phyloP scores from a whole-genome alignment of 257 asterid species.

The Forsythia suspensa region DNA sequence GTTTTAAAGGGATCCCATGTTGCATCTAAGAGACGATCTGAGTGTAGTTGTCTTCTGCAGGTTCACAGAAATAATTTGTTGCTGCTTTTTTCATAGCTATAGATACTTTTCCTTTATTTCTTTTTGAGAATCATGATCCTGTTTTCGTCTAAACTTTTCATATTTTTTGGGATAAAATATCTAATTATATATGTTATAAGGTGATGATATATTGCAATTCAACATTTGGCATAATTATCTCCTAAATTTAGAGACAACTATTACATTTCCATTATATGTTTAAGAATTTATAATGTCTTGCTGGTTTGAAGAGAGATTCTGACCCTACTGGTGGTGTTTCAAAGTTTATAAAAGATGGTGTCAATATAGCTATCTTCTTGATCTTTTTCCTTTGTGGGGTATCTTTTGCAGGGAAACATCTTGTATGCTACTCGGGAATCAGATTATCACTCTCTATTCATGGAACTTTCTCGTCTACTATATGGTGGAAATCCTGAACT shows the following conservation, averaged over 20 bases:
- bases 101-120: background rate
- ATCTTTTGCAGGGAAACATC: conserved; percentile 53
- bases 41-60: conserved; percentile 81
- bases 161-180: background rate
- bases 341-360: background rate
- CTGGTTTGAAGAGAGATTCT: background rate
- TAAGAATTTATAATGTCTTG: background rate
- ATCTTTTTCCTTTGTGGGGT: background rate
- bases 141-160: background rate
- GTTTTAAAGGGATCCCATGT: conserved; percentile 47
- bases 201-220: background rate
- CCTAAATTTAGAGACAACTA: background rate
- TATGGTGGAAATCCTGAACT: conserved; percentile 56
- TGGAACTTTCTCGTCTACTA: conserved; percentile 74
- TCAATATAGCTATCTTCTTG: background rate
- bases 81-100: background rate
- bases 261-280: background rate
- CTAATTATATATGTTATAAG: background rate
- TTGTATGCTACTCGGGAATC: conserved; percentile 58
- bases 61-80: conserved; percentile 36
- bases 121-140: background rate
- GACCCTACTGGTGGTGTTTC: background rate
- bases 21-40: conserved; percentile 56
- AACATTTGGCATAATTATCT: background rate
- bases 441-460: conserved; percentile 67